Evolutionary conservation across 1,284 basidiomycete species (phyloP).

Genomic region (Naganishia sp.): DNA sequence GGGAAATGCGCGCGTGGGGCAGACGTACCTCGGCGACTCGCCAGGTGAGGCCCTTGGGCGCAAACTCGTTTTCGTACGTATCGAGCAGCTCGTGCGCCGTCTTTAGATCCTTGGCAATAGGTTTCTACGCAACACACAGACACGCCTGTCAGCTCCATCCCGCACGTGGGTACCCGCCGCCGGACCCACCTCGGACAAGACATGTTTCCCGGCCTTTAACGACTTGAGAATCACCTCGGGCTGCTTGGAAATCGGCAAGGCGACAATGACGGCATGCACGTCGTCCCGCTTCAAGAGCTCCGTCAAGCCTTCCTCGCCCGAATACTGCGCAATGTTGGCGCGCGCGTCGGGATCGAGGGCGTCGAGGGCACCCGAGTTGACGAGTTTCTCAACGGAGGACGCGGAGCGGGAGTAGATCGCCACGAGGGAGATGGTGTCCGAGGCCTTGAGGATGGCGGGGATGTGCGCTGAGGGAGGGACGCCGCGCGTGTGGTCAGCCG

Average conservation of each 20-base stretch:
- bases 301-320: conserved; percentile 62
- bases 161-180: not conserved
- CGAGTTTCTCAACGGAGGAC: conserved; percentile 60
- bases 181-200: conserved; percentile 59
- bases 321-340: conserved; percentile 59
- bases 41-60: conserved; percentile 73
- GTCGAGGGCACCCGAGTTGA: conserved; percentile 46
- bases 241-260: conserved; percentile 73
- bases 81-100: conserved; percentile 66
- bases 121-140: conserved; percentile 63
- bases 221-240: conserved; percentile 65
- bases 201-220: conserved; percentile 71
- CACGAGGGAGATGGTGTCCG: conserved; percentile 58
- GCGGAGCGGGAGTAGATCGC: conserved; percentile 78
- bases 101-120: conserved; percentile 70
- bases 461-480: conserved; percentile 60
- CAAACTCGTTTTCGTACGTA: conserved; percentile 65
- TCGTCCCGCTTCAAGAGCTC: conserved; percentile 66
- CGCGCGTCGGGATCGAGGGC: conserved; percentile 29
- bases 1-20: conserved; percentile 18
- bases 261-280: conserved; percentile 71
- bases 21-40: conserved; percentile 68
- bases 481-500: not conserved
- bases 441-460: conserved; percentile 64
- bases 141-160: not conserved